These are phyloP conservation scores for Herpetospermum pedunculosum DNA, from an alignment of 306 rosid genomes.

Conservation along the genomic window DNA sequence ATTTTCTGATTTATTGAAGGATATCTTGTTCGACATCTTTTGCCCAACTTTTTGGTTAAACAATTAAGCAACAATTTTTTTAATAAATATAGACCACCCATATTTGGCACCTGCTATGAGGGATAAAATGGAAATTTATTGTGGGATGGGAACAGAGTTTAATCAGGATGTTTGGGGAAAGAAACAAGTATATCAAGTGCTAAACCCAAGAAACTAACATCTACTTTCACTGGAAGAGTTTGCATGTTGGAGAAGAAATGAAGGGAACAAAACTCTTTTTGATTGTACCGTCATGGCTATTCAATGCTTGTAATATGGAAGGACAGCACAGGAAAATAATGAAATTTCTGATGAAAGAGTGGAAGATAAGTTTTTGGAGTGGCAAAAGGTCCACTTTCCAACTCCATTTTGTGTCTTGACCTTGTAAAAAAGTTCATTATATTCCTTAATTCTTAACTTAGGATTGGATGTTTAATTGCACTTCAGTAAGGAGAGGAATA, in stretches of 20 bases:
- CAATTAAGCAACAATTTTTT: not conserved
- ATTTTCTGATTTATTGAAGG: not conserved
- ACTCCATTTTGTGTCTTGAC: not conserved
- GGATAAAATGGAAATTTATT: not conserved
- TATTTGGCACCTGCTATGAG: not conserved
- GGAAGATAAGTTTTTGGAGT: not conserved
- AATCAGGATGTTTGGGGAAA: not conserved
- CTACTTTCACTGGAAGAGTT: not conserved
- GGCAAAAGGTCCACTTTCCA: not conserved
- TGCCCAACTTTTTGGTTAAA: not conserved
- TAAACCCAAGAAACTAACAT: not conserved
- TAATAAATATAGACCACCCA: not conserved
- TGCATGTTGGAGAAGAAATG: not conserved
- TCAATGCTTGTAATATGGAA: not conserved
- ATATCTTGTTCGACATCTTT: not conserved
- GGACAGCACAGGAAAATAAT: not conserved
- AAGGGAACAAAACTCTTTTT: not conserved
- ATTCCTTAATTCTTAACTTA: not conserved
- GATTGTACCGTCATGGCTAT: not conserved
- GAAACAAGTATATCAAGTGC: not conserved
- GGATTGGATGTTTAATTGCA: not conserved
- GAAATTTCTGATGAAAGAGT: not conserved
- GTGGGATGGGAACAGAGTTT: not conserved
- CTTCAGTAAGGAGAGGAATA: not conserved
- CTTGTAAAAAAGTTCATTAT: not conserved